A percentile compares a stretch with the other conserved stretches of the same genome.
Conservation (phyloP, 2,329 filamentous ascomycete species). For the Plectosphaerella plurivora region DNA sequence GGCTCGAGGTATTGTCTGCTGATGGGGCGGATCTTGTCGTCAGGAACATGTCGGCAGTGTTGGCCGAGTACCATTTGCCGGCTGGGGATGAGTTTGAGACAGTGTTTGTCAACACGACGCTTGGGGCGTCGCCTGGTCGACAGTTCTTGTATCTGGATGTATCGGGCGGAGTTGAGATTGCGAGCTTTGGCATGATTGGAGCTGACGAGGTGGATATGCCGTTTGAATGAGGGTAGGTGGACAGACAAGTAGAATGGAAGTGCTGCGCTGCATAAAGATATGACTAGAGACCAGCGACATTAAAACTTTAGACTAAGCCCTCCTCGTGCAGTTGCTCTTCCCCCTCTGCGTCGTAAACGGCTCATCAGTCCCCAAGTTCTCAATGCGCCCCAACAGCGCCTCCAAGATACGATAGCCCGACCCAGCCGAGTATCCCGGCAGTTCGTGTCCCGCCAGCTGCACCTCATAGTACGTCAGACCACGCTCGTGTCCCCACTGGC, state of each 20-base stretch:
- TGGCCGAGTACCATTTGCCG: background rate
- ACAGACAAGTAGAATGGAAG: too few species aligned
- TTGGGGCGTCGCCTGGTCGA: background rate
- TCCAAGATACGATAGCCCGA: slow-evolving; percentile 21
- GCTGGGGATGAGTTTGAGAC: background rate
- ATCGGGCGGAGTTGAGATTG: background rate
- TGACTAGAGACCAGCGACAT: too few species aligned
- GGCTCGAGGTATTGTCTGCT: background rate
- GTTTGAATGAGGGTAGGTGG: background rate
- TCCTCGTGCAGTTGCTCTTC: background rate
- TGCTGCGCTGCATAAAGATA: too few species aligned
- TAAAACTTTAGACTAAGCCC: background rate
- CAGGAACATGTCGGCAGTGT: background rate
- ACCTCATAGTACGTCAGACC: slow-evolving; percentile 13
- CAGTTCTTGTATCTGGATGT: background rate
- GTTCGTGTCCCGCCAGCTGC: slow-evolving; percentile 15
- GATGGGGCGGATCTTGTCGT: background rate
- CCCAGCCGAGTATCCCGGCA: slow-evolving; percentile 21
- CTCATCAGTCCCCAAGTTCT: slow-evolving; percentile 12
- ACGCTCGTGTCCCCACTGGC: slow-evolving; percentile 10
- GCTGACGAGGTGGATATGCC: background rate
- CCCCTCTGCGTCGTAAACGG: slow-evolving; percentile 6
- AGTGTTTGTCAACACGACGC: background rate
- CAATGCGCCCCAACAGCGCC: slow-evolving; percentile 18
- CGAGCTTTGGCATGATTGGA: background rate